These are phyloP conservation scores for Lithospermum erythrorhizon DNA, from an alignment of 257 asterid genomes.

Conservation along the genomic window DNA sequence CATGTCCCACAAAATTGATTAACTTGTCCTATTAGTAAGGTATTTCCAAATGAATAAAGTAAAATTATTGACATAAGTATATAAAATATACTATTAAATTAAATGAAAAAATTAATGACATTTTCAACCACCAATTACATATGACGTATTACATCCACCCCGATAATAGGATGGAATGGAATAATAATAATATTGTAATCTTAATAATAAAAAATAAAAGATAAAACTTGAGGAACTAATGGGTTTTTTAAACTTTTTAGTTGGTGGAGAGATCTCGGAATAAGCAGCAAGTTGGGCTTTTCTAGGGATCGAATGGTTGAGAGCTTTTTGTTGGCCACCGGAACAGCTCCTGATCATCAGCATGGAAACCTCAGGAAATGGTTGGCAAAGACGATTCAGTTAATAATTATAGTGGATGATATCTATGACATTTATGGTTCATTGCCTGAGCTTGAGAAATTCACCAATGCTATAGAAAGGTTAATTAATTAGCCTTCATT, in stretches of 20 bases:
- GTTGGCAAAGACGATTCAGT: slow-evolving; percentile 36
- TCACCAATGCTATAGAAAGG: slow-evolving; percentile 43
- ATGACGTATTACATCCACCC: too few relatives aligned
- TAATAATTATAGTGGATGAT: slow-evolving; percentile 44
- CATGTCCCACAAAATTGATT: too few relatives aligned
- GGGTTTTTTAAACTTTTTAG: slow-evolving; percentile 12
- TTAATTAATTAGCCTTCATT: background rate
- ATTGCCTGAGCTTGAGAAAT: slow-evolving; percentile 22
- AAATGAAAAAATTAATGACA: too few relatives aligned
- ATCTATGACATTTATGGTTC: slow-evolving; percentile 46
- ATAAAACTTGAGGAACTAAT: too few relatives aligned
- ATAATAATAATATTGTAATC: too few relatives aligned
- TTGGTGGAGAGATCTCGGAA: slow-evolving; percentile 47
- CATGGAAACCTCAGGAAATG: slow-evolving; percentile 30
- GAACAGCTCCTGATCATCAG: slow-evolving; percentile 43
- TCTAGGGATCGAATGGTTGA: slow-evolving; percentile 44
- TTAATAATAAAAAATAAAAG: too few relatives aligned
- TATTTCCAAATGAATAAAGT: too few relatives aligned
- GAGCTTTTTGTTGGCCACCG: slow-evolving; percentile 44
- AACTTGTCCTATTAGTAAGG: too few relatives aligned
- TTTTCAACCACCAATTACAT: too few relatives aligned
- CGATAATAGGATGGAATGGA: too few relatives aligned
- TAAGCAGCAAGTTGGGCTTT: slow-evolving; percentile 28
- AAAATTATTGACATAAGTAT: too few relatives aligned
- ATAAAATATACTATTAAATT: too few relatives aligned